Conservation (phyloP, 2,329 filamentous ascomycete genomes). For the Davidsoniella neocaledoniae region DNA sequence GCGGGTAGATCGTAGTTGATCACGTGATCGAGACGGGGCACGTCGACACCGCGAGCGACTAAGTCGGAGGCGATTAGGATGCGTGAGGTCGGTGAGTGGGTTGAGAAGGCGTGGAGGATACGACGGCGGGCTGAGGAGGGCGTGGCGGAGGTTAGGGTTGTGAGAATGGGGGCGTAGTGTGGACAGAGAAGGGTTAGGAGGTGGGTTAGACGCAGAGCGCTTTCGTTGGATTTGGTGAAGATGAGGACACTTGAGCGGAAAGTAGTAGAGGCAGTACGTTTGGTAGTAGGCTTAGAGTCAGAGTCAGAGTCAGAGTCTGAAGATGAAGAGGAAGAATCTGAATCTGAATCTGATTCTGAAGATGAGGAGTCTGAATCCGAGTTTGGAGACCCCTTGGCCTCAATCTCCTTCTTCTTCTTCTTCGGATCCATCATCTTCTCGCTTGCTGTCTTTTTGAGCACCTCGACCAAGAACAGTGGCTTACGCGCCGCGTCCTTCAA, state of each 20-base stretch:
- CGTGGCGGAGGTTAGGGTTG: slow-evolving; percentile 61
- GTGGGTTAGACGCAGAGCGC: slow-evolving; percentile 69
- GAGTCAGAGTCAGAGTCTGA: slow-evolving; percentile 16
- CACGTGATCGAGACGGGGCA: slow-evolving; percentile 63
- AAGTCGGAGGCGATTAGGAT: slow-evolving; percentile 84
- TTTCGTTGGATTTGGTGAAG: slow-evolving; percentile 83
- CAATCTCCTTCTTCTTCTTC: slow-evolving; percentile 19
- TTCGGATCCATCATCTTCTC: slow-evolving; percentile 2
- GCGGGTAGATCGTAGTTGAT: slow-evolving; percentile 87
- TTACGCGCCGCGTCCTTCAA: slow-evolving; percentile 39
- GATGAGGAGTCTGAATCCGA: slow-evolving; percentile 5
- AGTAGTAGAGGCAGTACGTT: slow-evolving; percentile 12
- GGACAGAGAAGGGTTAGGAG: slow-evolving; percentile 55
- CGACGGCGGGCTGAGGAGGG: slow-evolving; percentile 54
- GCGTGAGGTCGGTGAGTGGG: slow-evolving; percentile 46
- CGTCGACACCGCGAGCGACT: slow-evolving; percentile 79
- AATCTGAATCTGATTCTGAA: slow-evolving; percentile 5
- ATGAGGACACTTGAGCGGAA: slow-evolving; percentile 44
- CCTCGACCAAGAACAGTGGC: slow-evolving; percentile 56
- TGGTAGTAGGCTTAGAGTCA: slow-evolving; percentile 15
- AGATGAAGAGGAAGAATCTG: slow-evolving; percentile 16
- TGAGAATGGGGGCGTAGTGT: slow-evolving; percentile 36
- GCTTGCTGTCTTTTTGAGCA: slow-evolving; percentile 18
- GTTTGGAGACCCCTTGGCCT: not conserved
- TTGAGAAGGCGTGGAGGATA: slow-evolving; percentile 50